Conservation (phyloP, 2,329 filamentous ascomycete genomes). For the Fusarium tuaranense region DNA sequence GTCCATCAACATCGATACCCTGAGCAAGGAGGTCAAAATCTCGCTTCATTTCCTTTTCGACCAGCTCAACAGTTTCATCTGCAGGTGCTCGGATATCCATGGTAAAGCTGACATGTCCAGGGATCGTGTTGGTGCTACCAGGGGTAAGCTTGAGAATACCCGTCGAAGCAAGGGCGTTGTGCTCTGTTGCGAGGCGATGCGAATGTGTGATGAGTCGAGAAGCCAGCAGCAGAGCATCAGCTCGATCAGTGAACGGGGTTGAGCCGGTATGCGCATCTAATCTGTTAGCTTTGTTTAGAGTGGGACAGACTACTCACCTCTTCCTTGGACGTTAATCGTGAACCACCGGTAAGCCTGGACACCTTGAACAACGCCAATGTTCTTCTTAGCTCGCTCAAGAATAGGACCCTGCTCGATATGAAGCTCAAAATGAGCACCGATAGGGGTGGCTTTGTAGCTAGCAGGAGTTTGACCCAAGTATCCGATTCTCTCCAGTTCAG, state of each 20-base stretch:
- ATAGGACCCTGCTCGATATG: constrained; percentile 78
- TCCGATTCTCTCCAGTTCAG: constrained; percentile 75
- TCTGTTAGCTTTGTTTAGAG: constrained; percentile 43
- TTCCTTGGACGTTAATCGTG: constrained; percentile 39
- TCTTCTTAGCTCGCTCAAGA: constrained; percentile 27
- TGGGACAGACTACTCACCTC: constrained; percentile 17
- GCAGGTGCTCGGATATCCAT: constrained; percentile 72
- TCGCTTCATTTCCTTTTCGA: constrained; percentile 57
- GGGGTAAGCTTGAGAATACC: constrained; percentile 53
- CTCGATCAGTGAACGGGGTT: constrained; percentile 45
- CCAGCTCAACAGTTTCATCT: constrained; percentile 62
- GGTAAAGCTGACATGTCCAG: constrained; percentile 72
- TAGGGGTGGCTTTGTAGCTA: constrained; percentile 55
- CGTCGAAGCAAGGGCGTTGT: constrained; percentile 44
- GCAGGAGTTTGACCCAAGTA: constrained; percentile 68
- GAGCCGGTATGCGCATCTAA: constrained; percentile 43
- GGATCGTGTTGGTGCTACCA: constrained; percentile 77
- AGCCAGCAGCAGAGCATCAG: constrained; percentile 47
- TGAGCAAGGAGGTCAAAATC: constrained; percentile 63
- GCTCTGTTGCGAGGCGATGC: constrained; percentile 40
- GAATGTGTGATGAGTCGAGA: constrained; percentile 45
- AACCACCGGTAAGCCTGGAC: constrained; percentile 46
- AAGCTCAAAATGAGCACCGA: constrained; percentile 83
- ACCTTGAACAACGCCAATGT: constrained; percentile 34
- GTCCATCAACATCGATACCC: constrained; percentile 55